phyloP scores from a whole-genome alignment of 495 filamentous ascomycete species.

The Penicillium goetzii region DNA sequence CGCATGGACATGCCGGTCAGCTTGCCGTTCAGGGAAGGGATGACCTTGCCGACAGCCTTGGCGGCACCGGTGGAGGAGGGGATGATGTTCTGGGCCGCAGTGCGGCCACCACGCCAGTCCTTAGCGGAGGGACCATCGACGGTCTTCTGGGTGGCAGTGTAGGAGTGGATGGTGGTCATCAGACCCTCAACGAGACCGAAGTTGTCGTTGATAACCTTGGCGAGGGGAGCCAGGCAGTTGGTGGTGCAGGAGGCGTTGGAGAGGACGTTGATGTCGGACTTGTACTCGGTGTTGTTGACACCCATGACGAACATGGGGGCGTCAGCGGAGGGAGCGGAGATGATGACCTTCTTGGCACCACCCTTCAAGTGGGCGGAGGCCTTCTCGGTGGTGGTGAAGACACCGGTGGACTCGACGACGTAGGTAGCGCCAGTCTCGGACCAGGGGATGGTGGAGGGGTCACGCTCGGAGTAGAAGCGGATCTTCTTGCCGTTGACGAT shows the following conservation, averaged over 20 bases:
- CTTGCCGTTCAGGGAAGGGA: conserved; percentile 96
- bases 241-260: conserved; percentile 99
- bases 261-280: conserved; percentile 83
- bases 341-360: conserved; percentile 99
- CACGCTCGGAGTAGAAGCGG: conserved; percentile 92
- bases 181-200: conserved; percentile 97
- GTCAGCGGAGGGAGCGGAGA: conserved; percentile 98
- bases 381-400: conserved; percentile 99
- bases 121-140: conserved; percentile 96
- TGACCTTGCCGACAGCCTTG: conserved; percentile 99
- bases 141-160: conserved; percentile 99
- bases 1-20: conserved; percentile 99
- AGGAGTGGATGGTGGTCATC: conserved; percentile 99
- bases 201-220: conserved; percentile 98
- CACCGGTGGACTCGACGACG: conserved; percentile 98
- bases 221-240: conserved; percentile 98
- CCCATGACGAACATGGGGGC: conserved; percentile 99
- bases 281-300: conserved; percentile 95
- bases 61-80: conserved; percentile 98
- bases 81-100: conserved; percentile 99
- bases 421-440: conserved; percentile 85
- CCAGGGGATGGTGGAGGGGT: conserved; percentile 94
- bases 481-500: conserved; percentile 93
- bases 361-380: conserved; percentile 95
- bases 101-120: conserved; percentile 99